Evolutionary conservation across 176 grass and related monocot genomes (phyloP).

Genomic region (Chloris gayana): DNA sequence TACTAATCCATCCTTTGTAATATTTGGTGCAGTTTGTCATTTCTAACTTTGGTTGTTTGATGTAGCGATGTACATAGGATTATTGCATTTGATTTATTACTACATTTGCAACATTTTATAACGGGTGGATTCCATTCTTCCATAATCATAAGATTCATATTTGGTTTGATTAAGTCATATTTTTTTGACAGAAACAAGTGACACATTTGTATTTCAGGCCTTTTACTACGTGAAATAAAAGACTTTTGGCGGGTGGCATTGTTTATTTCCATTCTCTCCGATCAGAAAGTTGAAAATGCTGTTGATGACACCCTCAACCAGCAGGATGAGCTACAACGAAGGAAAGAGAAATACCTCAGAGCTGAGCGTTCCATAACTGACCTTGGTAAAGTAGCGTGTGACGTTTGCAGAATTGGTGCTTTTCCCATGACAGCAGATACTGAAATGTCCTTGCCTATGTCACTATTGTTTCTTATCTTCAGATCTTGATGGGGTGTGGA

Average conservation of each 20-base stretch:
- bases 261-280: constrained; percentile 55
- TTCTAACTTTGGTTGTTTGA: background rate
- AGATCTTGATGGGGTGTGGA: constrained; percentile 90
- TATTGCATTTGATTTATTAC: constrained; percentile 17
- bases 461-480: background rate
- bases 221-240: constrained; percentile 90
- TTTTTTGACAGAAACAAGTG: constrained; percentile 14
- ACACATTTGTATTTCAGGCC: constrained; percentile 49
- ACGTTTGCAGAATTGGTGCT: background rate
- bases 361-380: constrained; percentile 56
- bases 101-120: constrained; percentile 1
- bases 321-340: constrained; percentile 49
- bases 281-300: constrained; percentile 33
- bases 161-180: background rate
- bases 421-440: background rate
- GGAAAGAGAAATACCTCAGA: constrained; percentile 57
- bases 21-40: background rate
- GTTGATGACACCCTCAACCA: constrained; percentile 39
- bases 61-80: background rate
- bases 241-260: constrained; percentile 81
- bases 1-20: background rate
- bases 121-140: background rate
- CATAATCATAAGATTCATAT: constrained; percentile 1
- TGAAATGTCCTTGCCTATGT: background rate
- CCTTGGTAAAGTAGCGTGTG: constrained; percentile 52